A percentile compares a stretch with the other conserved stretches of the same genome.
These are phyloP conservation scores for Chromosphaera perkinsii DNA, from an alignment of 208 protist genomes.

Conservation along the genomic window DNA sequence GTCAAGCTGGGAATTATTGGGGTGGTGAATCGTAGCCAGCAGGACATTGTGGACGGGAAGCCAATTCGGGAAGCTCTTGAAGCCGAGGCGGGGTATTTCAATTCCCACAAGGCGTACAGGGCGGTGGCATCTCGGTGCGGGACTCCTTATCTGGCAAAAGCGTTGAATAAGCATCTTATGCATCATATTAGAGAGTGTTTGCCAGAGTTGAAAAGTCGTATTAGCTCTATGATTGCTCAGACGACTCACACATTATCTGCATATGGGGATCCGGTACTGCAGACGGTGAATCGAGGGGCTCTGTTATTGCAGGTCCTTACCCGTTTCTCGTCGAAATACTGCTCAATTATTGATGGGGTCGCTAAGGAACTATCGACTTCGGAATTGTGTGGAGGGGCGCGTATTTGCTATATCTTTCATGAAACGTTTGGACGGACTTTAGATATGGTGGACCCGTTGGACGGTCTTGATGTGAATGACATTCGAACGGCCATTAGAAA, in stretches of 20 bases:
- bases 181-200: conserved; percentile 86
- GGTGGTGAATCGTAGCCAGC: conserved; percentile 94
- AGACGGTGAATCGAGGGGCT: conserved; percentile 29
- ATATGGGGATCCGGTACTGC: conserved; percentile 45
- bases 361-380: conserved; percentile 49
- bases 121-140: conserved; percentile 50
- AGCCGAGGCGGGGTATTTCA: conserved; percentile 84
- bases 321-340: conserved; percentile 1
- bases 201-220: conserved; percentile 79
- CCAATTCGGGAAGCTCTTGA: conserved; percentile 72
- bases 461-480: conserved; percentile 22
- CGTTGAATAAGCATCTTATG: conserved; percentile 81
- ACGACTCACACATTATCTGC: conserved; percentile 26
- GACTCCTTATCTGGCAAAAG: conserved; percentile 78
- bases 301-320: conserved; percentile 51
- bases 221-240: conserved; percentile 55
- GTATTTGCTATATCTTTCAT: conserved; percentile 43
- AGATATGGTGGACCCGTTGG: conserved; percentile 25
- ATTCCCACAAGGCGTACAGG: conserved; percentile 25
- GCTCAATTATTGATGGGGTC: background rate
- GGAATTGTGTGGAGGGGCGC: conserved; percentile 64
- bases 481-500: conserved; percentile 38
- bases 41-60: conserved; percentile 75
- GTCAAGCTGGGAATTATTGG: conserved; percentile 93
- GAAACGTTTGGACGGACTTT: conserved; percentile 30